Evolutionary conservation across 140 eudicot species (phyloP).

Genomic region (Ambrosia hybrid): DNA sequence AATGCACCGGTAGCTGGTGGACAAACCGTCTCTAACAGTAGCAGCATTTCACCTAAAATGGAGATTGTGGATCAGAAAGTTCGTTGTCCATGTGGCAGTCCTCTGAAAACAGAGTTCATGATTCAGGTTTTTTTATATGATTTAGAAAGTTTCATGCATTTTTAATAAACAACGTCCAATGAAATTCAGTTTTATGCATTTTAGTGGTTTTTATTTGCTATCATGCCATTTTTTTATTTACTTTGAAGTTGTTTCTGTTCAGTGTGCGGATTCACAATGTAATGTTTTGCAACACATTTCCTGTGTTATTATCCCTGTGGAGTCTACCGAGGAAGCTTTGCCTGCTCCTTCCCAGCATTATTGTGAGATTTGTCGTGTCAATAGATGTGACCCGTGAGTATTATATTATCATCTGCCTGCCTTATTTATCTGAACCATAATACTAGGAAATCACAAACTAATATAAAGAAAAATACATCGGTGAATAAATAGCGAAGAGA

Average conservation of each 20-base stretch:
- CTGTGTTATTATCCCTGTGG: conserved; percentile 70
- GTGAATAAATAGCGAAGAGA: background rate
- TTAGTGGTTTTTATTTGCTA: conserved; percentile 17
- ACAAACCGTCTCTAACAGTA: conserved; percentile 40
- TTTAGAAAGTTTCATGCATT: background rate
- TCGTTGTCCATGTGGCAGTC: conserved; percentile 78
- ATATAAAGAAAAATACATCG: background rate
- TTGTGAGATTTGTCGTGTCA: conserved; percentile 77
- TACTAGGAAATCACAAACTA: conserved; percentile 11
- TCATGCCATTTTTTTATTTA: conserved; percentile 18
- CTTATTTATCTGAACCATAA: conserved; percentile 17
- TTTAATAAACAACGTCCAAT: background rate
- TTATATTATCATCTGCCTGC: conserved; percentile 12
- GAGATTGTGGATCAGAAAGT: conserved; percentile 42
- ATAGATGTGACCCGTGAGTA: conserved; percentile 86
- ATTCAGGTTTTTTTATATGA: conserved; percentile 50
- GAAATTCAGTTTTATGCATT: background rate
- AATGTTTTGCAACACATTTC: conserved; percentile 64
- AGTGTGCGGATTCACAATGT: conserved; percentile 87
- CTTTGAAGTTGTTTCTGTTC: conserved; percentile 21
- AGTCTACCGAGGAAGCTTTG: conserved; percentile 53
- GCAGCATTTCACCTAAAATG: conserved; percentile 39
- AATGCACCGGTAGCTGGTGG: conserved; percentile 51
- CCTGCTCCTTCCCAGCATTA: conserved; percentile 59
- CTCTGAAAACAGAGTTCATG: conserved; percentile 58